Evolutionary conservation across 768 basidiomycete genomes (phyloP).

Genomic region (Mycena alexandri): DNA sequence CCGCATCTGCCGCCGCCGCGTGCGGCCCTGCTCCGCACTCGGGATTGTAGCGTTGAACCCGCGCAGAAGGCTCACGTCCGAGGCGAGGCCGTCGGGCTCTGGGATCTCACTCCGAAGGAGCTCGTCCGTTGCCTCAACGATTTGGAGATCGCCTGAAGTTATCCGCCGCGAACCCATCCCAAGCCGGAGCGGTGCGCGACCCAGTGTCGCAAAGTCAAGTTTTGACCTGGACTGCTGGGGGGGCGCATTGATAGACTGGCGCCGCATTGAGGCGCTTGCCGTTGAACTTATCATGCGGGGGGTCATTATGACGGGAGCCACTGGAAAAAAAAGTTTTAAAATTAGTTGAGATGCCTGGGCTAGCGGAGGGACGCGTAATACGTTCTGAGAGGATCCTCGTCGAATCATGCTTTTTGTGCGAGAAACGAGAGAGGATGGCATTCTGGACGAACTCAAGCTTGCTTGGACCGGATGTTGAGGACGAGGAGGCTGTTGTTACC

Average conservation of each 20-base stretch:
- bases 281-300: conserved; percentile 83
- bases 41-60: conserved; percentile 98
- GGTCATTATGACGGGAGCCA: conserved; percentile 92
- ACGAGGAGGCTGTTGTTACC: conserved; percentile 48
- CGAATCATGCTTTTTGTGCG: conserved; percentile 75
- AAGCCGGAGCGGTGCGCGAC: conserved; percentile 81
- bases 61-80: conserved; percentile 83
- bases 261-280: conserved; percentile 72
- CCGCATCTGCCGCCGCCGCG: conserved; percentile 82
- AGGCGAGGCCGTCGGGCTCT: conserved; percentile 77
- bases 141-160: conserved; percentile 87
- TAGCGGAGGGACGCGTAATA: conserved; percentile 60
- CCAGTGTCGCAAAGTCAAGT: conserved; percentile 83
- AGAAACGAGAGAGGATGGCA: conserved; percentile 79
- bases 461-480: conserved; percentile 53
- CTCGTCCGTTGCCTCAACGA: conserved; percentile 86
- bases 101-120: conserved; percentile 79
- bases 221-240: conserved; percentile 48
- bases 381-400: conserved; percentile 81
- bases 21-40: conserved; percentile 83
- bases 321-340: conserved; percentile 50
- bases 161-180: conserved; percentile 74
- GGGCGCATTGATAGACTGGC: conserved; percentile 46
- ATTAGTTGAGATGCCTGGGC: conserved; percentile 15
- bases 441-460: conserved; percentile 77